A percentile compares a stretch with the other conserved stretches of the same genome.
phyloP scores from a whole-genome alignment of 179 eudicot species.

The Silene vulgaris region DNA sequence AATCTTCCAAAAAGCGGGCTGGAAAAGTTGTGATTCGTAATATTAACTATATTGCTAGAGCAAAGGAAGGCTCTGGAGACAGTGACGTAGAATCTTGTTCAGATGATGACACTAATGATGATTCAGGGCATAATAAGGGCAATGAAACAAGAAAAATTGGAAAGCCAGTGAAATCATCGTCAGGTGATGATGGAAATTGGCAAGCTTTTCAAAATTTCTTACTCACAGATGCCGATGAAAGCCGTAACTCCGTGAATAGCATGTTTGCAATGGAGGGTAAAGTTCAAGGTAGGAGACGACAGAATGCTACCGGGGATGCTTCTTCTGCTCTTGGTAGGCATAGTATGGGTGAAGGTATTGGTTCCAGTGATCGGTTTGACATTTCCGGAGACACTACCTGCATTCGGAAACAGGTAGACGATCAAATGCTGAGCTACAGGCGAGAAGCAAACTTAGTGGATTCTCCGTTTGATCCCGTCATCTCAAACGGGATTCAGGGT shows the following conservation, averaged over 20 bases:
- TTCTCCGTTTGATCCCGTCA: constrained; percentile 49
- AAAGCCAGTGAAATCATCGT: background rate
- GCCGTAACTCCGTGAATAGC: constrained; percentile 35
- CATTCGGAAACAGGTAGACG: constrained; percentile 35
- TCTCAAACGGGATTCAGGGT: constrained; percentile 40
- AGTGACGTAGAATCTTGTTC: constrained; percentile 32
- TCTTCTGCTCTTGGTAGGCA: constrained; percentile 43
- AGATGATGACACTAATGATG: constrained; percentile 48
- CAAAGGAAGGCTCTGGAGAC: constrained; percentile 26
- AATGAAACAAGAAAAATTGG: constrained; percentile 30
- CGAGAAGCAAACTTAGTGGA: constrained; percentile 33
- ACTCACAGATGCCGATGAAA: constrained; percentile 61
- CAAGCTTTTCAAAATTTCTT: constrained; percentile 80
- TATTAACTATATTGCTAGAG: constrained; percentile 65
- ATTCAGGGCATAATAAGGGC: constrained; percentile 24
- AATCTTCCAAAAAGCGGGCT: constrained; percentile 40
- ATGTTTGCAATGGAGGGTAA: constrained; percentile 62
- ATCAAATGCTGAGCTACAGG: constrained; percentile 51
- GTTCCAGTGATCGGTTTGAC: constrained; percentile 31
- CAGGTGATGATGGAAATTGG: constrained; percentile 65
- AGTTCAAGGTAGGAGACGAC: constrained; percentile 40
- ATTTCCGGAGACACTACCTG: constrained; percentile 37
- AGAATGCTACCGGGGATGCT: constrained; percentile 35
- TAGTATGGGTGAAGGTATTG: constrained; percentile 28
- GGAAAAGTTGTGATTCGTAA: constrained; percentile 78